phyloP scores from a whole-genome alignment of 1,139 yeast genomes.

The Candida glucosophila region DNA sequence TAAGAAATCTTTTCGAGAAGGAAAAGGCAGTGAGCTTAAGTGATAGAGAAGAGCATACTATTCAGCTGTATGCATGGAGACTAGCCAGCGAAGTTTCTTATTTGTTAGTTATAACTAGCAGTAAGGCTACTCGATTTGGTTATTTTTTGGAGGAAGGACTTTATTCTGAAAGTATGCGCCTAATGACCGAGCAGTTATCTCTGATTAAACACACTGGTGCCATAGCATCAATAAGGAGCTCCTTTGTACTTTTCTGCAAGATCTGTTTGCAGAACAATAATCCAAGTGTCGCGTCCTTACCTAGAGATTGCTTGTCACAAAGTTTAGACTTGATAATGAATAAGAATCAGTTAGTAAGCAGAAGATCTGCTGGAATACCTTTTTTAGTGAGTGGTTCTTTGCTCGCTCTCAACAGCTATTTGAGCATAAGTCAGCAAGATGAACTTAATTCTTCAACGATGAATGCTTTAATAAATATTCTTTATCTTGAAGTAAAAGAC shows the following conservation, averaged over 20 bases:
- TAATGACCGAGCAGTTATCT: constrained; percentile 59
- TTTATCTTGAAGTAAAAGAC: constrained; percentile 35
- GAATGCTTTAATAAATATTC: constrained; percentile 41
- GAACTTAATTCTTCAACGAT: constrained; percentile 39
- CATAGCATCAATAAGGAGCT: constrained; percentile 77
- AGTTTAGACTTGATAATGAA: constrained; percentile 46
- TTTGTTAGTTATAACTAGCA: no score
- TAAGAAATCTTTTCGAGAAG: no score
- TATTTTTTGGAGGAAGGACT: no score
- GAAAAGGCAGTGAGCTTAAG: no score
- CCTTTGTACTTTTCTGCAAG: constrained; percentile 56
- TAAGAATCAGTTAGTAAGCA: constrained; percentile 61
- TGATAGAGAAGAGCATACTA: no score
- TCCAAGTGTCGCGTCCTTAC: constrained; percentile 22
- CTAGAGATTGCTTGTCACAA: constrained; percentile 47
- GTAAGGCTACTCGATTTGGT: no score
- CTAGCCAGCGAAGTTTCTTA: background rate
- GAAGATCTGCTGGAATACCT: constrained; percentile 92
- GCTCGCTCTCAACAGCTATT: no score
- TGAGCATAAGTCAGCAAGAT: no score
- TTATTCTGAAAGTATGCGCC: no score
- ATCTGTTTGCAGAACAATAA: constrained; percentile 27
- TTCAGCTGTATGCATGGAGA: no score
- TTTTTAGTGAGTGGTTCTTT: constrained; percentile 66
- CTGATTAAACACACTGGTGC: constrained; percentile 86